A percentile compares a stretch with the other conserved stretches of the same genome.
These are phyloP conservation scores for Byssoonygena ceratinophila DNA, from an alignment of 2,329 filamentous ascomycete genomes.

Conservation along the genomic window DNA sequence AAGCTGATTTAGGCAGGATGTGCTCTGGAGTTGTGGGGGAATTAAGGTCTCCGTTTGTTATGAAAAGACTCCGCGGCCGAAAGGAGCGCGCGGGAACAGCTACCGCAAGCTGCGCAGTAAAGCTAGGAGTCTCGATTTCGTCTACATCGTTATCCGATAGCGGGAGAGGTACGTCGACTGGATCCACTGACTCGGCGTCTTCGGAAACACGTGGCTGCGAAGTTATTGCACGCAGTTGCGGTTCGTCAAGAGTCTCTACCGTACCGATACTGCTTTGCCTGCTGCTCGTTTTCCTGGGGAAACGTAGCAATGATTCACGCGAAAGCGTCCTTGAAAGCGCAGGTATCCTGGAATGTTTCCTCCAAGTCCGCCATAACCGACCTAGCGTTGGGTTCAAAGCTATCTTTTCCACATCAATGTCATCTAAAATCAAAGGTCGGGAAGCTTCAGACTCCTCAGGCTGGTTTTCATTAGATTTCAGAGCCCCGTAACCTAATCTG, in stretches of 20 bases:
- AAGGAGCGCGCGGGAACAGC: conserved; percentile 18
- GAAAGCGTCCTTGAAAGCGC: conserved; percentile 34
- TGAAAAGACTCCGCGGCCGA: conserved; percentile 35
- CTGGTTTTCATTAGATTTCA: conserved; percentile 34
- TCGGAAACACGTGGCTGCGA: conserved; percentile 9
- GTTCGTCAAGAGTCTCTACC: conserved; percentile 15
- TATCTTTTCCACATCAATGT: conserved; percentile 84
- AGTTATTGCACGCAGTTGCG: conserved; percentile 3
- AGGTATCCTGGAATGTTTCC: conserved; percentile 52
- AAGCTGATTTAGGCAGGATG: conserved; percentile 10
- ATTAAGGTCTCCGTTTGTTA: conserved; percentile 22
- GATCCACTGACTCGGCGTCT: conserved; percentile 32
- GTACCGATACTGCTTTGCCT: conserved; percentile 32
- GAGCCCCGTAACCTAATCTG: conserved; percentile 42
- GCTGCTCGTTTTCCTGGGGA: conserved; percentile 22
- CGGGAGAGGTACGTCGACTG: conserved; percentile 58
- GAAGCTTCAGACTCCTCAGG: conserved; percentile 30
- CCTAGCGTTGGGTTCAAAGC: conserved; percentile 82
- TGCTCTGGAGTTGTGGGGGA: background rate
- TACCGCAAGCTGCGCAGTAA: conserved; percentile 35
- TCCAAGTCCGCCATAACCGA: conserved; percentile 87
- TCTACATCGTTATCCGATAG: conserved; percentile 57
- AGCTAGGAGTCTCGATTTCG: conserved; percentile 69
- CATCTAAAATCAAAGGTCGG: conserved; percentile 64
- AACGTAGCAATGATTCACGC: conserved; percentile 30